Conservation (phyloP, 495 filamentous ascomycete genomes). For the Daldinia grandis region DNA sequence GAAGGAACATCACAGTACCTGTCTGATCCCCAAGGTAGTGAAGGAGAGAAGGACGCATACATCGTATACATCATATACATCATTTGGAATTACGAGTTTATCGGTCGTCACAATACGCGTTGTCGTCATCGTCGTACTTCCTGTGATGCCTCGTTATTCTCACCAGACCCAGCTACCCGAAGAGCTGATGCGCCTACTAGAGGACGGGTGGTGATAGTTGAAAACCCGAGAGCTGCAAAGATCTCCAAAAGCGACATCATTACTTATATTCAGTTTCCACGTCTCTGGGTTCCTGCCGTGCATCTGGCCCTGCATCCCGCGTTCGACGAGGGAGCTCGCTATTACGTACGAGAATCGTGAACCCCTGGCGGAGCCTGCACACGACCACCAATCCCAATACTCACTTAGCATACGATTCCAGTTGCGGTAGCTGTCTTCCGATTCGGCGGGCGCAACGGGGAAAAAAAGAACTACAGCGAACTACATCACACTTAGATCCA, state of each 20-base stretch:
- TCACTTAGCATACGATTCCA: slow-evolving; percentile 31
- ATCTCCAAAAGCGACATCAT: slow-evolving; percentile 31
- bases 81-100: slow-evolving; percentile 5
- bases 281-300: slow-evolving; percentile 44
- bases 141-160: slow-evolving; percentile 44
- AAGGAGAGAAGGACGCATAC: background rate
- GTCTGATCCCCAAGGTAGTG: background rate
- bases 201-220: slow-evolving; percentile 21
- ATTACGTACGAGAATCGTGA: slow-evolving; percentile 41
- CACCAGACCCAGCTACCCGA: slow-evolving; percentile 42
- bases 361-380: slow-evolving; percentile 50
- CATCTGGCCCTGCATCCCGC: slow-evolving; percentile 40
- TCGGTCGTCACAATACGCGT: slow-evolving; percentile 15
- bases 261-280: slow-evolving; percentile 41
- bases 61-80: background rate
- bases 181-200: slow-evolving; percentile 39
- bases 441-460: slow-evolving; percentile 28
- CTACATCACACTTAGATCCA: slow-evolving; percentile 15
- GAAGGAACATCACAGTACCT: background rate
- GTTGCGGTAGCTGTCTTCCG: slow-evolving; percentile 29
- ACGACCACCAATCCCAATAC: slow-evolving; percentile 45
- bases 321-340: slow-evolving; percentile 34
- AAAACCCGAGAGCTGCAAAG: background rate
- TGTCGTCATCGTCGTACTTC: slow-evolving; percentile 13
- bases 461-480: slow-evolving; percentile 4